Percentiles rank a stretch among this genome's conserved stretches.
phyloP scores from a whole-genome alignment of 2,329 filamentous ascomycete genomes.

The Sporothrix humicola region DNA sequence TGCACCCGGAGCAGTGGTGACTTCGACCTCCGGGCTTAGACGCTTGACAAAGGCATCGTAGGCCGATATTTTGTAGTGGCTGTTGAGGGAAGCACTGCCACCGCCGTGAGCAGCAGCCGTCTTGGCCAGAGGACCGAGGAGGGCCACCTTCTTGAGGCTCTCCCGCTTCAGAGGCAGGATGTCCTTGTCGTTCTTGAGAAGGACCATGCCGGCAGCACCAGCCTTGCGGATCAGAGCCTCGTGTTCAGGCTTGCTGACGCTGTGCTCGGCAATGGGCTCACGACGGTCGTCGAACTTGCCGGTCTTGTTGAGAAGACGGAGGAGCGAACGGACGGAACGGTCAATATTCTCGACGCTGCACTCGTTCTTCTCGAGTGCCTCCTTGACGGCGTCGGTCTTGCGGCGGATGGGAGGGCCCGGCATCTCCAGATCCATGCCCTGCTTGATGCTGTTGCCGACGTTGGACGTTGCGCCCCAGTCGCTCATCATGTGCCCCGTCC shows the following conservation, averaged over 20 bases:
- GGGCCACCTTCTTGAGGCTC: conserved; percentile 49
- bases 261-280: not conserved
- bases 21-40: conserved; percentile 43
- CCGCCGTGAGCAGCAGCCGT: conserved; percentile 65
- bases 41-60: conserved; percentile 70
- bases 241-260: conserved; percentile 36
- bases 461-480: conserved; percentile 41
- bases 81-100: conserved; percentile 64
- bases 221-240: conserved; percentile 55
- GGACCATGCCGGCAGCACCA: conserved; percentile 64
- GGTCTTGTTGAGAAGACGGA: conserved; percentile 36
- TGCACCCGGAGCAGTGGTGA: conserved; percentile 43
- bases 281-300: conserved; percentile 25
- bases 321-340: not conserved
- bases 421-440: conserved; percentile 43
- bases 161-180: conserved; percentile 54
- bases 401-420: conserved; percentile 39
- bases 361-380: not conserved
- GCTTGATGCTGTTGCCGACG: conserved; percentile 40
- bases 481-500: conserved; percentile 34
- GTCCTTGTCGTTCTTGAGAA: conserved; percentile 63
- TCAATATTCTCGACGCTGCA: not conserved
- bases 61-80: conserved; percentile 73
- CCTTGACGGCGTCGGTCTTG: conserved; percentile 37
- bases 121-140: conserved; percentile 65